phyloP scores from a whole-genome alignment of 2,329 filamentous ascomycete species.

The Sordariomycetes sp. region DNA sequence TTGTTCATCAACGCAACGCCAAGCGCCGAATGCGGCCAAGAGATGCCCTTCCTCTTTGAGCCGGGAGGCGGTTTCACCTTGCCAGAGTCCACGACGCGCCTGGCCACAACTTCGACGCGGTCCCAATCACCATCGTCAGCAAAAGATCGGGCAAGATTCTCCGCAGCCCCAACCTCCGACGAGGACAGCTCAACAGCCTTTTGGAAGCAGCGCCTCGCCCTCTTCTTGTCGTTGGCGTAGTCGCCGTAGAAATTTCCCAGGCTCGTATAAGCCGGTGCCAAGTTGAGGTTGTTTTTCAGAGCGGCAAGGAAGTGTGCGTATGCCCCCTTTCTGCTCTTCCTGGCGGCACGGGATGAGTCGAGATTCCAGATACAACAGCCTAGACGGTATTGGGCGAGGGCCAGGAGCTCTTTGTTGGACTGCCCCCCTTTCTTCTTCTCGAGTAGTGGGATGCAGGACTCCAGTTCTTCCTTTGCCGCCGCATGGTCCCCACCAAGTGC shows the following conservation, averaged over 20 bases:
- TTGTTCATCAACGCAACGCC: conserved; percentile 93
- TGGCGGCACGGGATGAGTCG: conserved; percentile 60
- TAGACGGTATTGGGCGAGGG: conserved; percentile 77
- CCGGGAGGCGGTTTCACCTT: conserved; percentile 83
- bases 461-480: conserved; percentile 56
- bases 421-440: conserved; percentile 48
- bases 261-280: conserved; percentile 82
- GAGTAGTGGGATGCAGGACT: conserved; percentile 57
- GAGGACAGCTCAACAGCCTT: conserved; percentile 91
- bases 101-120: conserved; percentile 83
- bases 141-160: conserved; percentile 75
- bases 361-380: conserved; percentile 81
- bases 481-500: conserved; percentile 69
- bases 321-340: conserved; percentile 71
- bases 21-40: conserved; percentile 90
- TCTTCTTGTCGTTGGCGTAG: conserved; percentile 75
- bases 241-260: conserved; percentile 87
- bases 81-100: conserved; percentile 88
- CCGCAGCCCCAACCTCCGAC: conserved; percentile 76
- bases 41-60: conserved; percentile 84
- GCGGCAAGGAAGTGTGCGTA: conserved; percentile 77
- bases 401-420: conserved; percentile 56
- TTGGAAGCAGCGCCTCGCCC: conserved; percentile 87
- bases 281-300: conserved; percentile 77
- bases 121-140: conserved; percentile 93